A percentile compares a stretch with the other conserved stretches of the same genome.
These are phyloP conservation scores for Mycena alexandri DNA, from an alignment of 768 basidiomycete genomes.

Conservation along the genomic window DNA sequence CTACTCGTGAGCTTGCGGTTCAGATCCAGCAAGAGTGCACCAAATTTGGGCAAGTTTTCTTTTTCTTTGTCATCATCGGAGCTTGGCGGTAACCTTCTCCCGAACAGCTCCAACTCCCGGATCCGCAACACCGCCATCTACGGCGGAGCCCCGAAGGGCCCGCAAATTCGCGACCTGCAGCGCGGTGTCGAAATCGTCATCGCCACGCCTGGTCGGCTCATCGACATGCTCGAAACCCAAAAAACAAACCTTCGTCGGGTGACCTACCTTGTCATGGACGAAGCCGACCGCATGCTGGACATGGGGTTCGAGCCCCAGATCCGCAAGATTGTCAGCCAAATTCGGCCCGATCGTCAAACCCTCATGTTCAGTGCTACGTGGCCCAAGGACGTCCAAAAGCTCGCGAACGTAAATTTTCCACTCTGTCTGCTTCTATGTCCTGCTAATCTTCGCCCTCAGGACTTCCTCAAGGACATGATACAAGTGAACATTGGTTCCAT, in stretches of 20 bases:
- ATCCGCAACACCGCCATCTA: constrained; percentile 99
- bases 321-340: constrained; percentile 96
- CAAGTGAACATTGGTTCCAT: constrained; percentile 99
- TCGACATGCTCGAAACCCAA: constrained; percentile 97
- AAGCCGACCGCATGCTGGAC: constrained; percentile 99
- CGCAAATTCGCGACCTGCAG: constrained; percentile 97
- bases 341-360: constrained; percentile 98
- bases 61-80: constrained; percentile 21
- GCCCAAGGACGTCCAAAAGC: constrained; percentile 99
- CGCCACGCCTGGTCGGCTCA: constrained; percentile 99
- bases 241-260: constrained; percentile 97
- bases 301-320: constrained; percentile 99
- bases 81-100: constrained; percentile 17
- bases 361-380: constrained; percentile 99
- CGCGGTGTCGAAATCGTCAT: constrained; percentile 98
- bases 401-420: constrained; percentile 76
- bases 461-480: constrained; percentile 96
- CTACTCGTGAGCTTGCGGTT: constrained; percentile 97
- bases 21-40: constrained; percentile 99
- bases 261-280: constrained; percentile 99
- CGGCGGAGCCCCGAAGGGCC: constrained; percentile 98
- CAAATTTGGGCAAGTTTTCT: constrained; percentile 85
- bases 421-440: neutral
- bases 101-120: constrained; percentile 82
- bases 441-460: constrained; percentile 58